These are phyloP conservation scores for Phaeosphaeriaceae sp. DNA, from an alignment of 2,329 filamentous ascomycete species.

Conservation along the genomic window DNA sequence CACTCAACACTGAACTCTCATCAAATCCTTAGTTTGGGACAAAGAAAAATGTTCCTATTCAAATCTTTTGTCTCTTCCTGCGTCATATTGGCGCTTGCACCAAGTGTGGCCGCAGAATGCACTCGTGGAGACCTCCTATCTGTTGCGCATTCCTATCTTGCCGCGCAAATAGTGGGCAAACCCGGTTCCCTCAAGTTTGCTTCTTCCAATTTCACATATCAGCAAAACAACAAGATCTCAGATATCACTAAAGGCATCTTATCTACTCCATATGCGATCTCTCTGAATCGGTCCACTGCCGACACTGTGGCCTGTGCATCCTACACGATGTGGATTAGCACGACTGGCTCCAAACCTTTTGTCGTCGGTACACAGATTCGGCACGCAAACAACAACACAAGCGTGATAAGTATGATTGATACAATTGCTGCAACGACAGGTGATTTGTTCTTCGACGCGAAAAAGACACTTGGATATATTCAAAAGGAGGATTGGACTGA, in stretches of 20 bases:
- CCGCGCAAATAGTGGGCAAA: conserved; percentile 30
- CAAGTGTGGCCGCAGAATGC: conserved; percentile 21
- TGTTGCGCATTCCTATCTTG: conserved; percentile 31
- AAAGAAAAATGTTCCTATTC: neutral
- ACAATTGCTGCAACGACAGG: conserved; percentile 37
- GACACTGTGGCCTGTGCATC: conserved; percentile 35
- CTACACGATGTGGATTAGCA: conserved; percentile 38
- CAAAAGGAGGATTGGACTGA: conserved; percentile 33
- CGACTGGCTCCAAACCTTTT: conserved; percentile 28
- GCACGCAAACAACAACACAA: conserved; percentile 30
- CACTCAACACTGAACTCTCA: no score
- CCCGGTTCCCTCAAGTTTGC: conserved; percentile 25
- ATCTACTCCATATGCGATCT: conserved; percentile 24
- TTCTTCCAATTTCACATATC: conserved; percentile 33
- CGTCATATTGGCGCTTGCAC: neutral
- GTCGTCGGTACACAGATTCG: conserved; percentile 38
- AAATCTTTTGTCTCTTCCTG: neutral
- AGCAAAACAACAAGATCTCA: conserved; percentile 37
- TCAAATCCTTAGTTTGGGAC: no score
- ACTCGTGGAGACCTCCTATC: conserved; percentile 35
- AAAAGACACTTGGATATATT: conserved; percentile 35
- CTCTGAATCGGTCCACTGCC: conserved; percentile 33
- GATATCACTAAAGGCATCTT: conserved; percentile 30
- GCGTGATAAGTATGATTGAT: conserved; percentile 31
- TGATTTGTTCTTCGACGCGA: conserved; percentile 39